Percentiles rank a stretch among this genome's conserved stretches.
phyloP scores from a whole-genome alignment of 495 filamentous ascomycete species.

The Chaetomium cochliodes region DNA sequence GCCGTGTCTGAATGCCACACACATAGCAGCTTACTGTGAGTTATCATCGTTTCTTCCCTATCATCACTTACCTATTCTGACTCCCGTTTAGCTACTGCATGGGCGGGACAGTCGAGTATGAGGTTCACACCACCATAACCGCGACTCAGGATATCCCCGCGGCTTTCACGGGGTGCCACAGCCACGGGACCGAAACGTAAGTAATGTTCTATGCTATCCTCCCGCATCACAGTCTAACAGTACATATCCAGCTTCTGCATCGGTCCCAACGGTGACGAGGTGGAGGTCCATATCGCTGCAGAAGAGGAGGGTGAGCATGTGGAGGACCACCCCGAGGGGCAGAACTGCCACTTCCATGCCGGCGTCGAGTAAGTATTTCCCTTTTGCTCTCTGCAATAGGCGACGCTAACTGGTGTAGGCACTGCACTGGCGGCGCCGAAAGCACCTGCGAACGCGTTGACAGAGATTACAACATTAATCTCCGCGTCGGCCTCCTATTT shows the following conservation, averaged over 20 bases:
- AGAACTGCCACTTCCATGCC: constrained; percentile 63
- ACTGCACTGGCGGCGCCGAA: constrained; percentile 49
- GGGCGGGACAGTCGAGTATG: constrained; percentile 26
- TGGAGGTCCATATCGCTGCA: not conserved
- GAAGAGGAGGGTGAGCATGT: constrained; percentile 9
- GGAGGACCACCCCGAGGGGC: not conserved
- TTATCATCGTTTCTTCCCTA: not conserved
- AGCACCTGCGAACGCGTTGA: constrained; percentile 44
- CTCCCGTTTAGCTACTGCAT: constrained; percentile 15
- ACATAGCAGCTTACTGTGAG: constrained; percentile 21
- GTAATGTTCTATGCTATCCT: not conserved
- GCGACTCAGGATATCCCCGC: constrained; percentile 26
- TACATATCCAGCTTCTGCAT: not conserved
- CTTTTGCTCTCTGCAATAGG: not conserved
- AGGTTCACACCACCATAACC: constrained; percentile 21
- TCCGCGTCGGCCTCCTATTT: constrained; percentile 62
- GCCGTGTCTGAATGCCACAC: constrained; percentile 26
- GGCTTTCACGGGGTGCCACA: constrained; percentile 29
- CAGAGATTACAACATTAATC: constrained; percentile 57
- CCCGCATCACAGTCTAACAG: not conserved
- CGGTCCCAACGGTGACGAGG: constrained; percentile 15
- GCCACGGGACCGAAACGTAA: constrained; percentile 5
- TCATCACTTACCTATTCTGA: not conserved
- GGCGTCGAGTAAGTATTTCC: constrained; percentile 54
- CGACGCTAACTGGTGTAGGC: constrained; percentile 28